Evolutionary conservation across 2,329 filamentous ascomycete genomes (phyloP).

Genomic region (Apiospora aurea): DNA sequence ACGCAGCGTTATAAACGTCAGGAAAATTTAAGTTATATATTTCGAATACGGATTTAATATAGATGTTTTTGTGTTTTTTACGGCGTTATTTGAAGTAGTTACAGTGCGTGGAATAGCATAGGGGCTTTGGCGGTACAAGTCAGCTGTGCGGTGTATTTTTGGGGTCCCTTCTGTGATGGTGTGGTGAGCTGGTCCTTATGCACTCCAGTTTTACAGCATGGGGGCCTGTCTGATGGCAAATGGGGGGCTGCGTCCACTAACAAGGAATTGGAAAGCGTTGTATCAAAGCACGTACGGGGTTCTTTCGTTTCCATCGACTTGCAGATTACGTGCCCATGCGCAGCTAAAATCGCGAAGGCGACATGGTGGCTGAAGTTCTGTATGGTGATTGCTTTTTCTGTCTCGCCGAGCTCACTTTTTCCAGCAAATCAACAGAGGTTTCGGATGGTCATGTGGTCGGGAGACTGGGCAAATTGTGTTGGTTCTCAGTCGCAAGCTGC

Average conservation of each 20-base stretch:
- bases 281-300: neutral
- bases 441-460: neutral
- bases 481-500: neutral
- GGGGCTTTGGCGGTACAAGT: too few species aligned
- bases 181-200: constrained; percentile 19
- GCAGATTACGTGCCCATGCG: neutral
- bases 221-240: constrained; percentile 1
- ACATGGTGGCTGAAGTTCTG: neutral
- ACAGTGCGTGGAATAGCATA: too few species aligned
- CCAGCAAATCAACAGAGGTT: neutral
- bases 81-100: too few species aligned
- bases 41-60: too few species aligned
- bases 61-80: too few species aligned
- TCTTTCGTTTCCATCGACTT: constrained; percentile 19
- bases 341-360: neutral
- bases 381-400: constrained; percentile 8
- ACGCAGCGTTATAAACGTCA: too few species aligned
- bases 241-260: neutral
- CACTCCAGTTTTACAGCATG: constrained; percentile 18
- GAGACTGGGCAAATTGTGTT: neutral
- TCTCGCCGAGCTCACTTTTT: neutral
- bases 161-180: too few species aligned
- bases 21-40: too few species aligned
- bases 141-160: too few species aligned
- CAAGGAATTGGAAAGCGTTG: neutral